A percentile compares a stretch with the other conserved stretches of the same genome.
Evolutionary conservation across 1,139 yeast genomes (phyloP).

Genomic region (Arxiozyma bovina): DNA sequence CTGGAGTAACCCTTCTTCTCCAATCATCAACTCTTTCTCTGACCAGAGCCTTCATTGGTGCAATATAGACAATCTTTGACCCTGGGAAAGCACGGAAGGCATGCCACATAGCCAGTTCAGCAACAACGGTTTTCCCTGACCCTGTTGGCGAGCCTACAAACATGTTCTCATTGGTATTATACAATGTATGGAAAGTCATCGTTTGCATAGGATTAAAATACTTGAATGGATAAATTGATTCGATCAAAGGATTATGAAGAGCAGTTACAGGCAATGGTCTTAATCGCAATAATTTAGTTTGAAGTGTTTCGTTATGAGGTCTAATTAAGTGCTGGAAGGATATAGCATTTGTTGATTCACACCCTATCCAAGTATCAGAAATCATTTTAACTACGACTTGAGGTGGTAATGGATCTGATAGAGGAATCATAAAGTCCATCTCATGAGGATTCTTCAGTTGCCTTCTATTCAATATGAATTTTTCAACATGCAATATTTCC

Average conservation of each 20-base stretch:
- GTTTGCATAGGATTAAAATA: constrained; percentile 99
- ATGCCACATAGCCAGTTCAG: constrained; percentile 95
- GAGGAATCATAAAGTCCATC: constrained; percentile 86
- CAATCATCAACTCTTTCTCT: constrained; percentile 96
- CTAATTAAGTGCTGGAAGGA: constrained; percentile 86
- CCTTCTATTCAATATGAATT: constrained; percentile 55
- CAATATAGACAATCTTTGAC: constrained; percentile 85
- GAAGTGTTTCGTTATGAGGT: constrained; percentile 79
- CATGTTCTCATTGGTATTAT: constrained; percentile 67
- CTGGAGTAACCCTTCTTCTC: constrained; percentile 59
- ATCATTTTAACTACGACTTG: constrained; percentile 72
- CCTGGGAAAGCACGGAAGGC: constrained; percentile 76
- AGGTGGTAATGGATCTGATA: constrained; percentile 79
- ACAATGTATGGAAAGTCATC: constrained; percentile 86
- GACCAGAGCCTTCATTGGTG: constrained; percentile 98
- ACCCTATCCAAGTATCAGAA: constrained; percentile 86
- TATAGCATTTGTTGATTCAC: constrained; percentile 67
- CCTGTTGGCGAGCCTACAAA: constrained; percentile 98
- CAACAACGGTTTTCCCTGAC: constrained; percentile 95
- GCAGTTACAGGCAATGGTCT: constrained; percentile 86
- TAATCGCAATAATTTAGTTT: constrained; percentile 67
- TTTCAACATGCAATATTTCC: constrained; percentile 73
- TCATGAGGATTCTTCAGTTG: constrained; percentile 55
- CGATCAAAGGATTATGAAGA: constrained; percentile 58
- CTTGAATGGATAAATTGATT: constrained; percentile 66